Evolutionary conservation across 176 grass and related monocot species (phyloP).

Genomic region (Avena eriantha): DNA sequence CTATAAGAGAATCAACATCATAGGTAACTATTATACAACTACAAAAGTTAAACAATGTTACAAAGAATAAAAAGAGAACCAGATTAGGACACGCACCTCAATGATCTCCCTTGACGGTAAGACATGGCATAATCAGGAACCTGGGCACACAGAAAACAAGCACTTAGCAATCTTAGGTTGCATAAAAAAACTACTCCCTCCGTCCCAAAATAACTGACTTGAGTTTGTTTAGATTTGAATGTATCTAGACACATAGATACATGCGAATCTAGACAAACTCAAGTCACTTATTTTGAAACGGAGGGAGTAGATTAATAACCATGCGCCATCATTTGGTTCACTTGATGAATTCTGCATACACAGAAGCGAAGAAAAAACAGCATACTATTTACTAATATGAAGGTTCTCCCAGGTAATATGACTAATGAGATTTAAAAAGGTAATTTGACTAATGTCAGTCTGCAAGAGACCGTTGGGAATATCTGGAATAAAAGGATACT

Average conservation of each 20-base stretch:
- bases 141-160: conserved; percentile 20
- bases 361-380: neutral
- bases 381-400: neutral
- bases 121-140: conserved; percentile 85
- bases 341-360: no score
- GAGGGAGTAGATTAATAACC: neutral
- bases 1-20: conserved; percentile 33
- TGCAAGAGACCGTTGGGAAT: no score
- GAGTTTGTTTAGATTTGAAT: no score
- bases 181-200: neutral
- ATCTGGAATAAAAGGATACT: no score
- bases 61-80: neutral
- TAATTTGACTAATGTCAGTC: no score
- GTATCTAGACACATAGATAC: no score
- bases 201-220: no score
- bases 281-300: no score
- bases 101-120: conserved; percentile 61
- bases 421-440: neutral
- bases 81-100: conserved; percentile 50
- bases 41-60: neutral
- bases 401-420: neutral
- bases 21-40: neutral
- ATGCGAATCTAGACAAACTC: no score
- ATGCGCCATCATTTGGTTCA: no score
- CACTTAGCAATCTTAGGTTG: neutral